Conservation (phyloP, 768 basidiomycete genomes). For the Lentinula guzmanii region DNA sequence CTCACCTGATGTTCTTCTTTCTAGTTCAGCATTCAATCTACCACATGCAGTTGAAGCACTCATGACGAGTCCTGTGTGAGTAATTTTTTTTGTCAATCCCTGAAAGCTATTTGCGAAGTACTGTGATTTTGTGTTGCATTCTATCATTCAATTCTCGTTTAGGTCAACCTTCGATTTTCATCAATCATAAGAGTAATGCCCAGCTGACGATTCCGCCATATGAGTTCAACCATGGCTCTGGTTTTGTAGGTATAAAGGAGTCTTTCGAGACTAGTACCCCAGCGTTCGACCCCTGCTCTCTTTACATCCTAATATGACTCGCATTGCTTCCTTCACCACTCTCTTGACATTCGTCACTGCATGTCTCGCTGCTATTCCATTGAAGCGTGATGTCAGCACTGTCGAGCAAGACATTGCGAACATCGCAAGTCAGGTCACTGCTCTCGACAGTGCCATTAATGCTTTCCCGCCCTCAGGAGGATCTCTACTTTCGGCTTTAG, state of each 20-base stretch:
- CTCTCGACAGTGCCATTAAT: conserved; percentile 23
- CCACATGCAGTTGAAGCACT: not conserved
- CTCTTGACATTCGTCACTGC: conserved; percentile 20
- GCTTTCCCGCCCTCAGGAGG: conserved; percentile 19
- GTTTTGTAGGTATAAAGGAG: not conserved
- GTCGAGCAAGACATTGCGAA: conserved; percentile 23
- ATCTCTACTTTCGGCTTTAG: conserved; percentile 1
- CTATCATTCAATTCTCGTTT: not conserved
- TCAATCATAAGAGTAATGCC: not conserved
- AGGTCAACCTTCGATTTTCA: too few species aligned
- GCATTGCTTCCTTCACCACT: conserved; percentile 11
- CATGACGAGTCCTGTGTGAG: not conserved
- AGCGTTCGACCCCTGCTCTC: not conserved
- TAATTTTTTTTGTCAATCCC: not conserved
- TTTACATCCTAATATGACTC: not conserved
- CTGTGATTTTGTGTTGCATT: not conserved
- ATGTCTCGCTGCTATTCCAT: conserved; percentile 13
- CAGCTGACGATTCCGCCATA: not conserved
- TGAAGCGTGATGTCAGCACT: conserved; percentile 18
- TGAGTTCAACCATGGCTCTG: not conserved
- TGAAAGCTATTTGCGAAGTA: not conserved
- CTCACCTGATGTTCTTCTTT: not conserved
- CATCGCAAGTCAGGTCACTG: conserved; percentile 20
- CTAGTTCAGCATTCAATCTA: not conserved
- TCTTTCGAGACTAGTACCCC: not conserved